Base-by-base conservation (phyloP, 495 filamentous ascomycete genomes). In the Lasiosphaeria ovina region DNA sequence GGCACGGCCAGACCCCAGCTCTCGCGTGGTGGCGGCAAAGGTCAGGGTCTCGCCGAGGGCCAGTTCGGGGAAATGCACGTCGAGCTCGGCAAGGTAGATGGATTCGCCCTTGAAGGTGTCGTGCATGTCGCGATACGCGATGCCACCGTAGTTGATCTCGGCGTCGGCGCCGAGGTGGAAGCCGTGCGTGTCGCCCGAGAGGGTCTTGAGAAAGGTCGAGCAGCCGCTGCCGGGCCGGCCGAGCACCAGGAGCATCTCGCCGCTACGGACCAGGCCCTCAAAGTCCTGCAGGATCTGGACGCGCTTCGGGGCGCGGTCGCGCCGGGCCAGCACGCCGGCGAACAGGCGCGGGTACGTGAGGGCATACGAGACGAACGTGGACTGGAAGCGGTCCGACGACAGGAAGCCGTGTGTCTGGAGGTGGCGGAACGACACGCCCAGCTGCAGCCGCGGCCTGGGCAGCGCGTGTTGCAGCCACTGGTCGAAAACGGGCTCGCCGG, bases 211-310 rank as follows among this genome's bases (percentile, higher is more conserved):
- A 56, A 93, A 88, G 3, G 91, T 91, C 6, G 82, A 85, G 68
- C 90, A 93, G 9, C 91, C 91, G 12, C 85, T 81, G 8, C 91
- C 91, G 1, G 90, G 91, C 12, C 87, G 77, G 2, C 90, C 91
- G 0, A 93, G 77, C 3, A 95, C 89, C 6, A 93, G 78, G 80
- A 93, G 87, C 85, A 92, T 91, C 63, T 78, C 75, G 51, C 90
- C 89, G 68, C 88, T 85, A 1, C 83, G 79, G 9, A 92, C 82
- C 12, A 87, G 76, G 17, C 90, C 90, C 33, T 79, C 85, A 66
- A 92, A 90, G 61, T 90, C 85, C 63, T 88, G 74, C 53, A 92
- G 85, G 55, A 94, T 58, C 10, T 17, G 45, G 42, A 60, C 51
- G 36, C 44, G 44, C 44, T 47, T 11, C 16, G 44, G 44, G 12